Percentiles rank a stretch among this genome's conserved stretches.
Evolutionary conservation across 23 red algal species (phyloP).

Genomic region (Gracilaria domingensis): DNA sequence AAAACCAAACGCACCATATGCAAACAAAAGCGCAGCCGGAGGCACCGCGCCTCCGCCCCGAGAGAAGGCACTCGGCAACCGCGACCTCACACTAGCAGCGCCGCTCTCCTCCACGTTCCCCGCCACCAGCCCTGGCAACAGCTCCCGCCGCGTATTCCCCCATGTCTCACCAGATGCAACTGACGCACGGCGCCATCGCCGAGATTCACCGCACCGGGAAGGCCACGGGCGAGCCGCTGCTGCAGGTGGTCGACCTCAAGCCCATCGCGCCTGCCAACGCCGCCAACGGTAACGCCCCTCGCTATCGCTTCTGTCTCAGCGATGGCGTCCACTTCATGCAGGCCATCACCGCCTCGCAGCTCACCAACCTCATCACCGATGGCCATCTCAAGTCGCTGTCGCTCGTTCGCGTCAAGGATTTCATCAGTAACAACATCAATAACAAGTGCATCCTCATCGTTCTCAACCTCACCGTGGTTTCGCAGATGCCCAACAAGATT

Average conservation of each 20-base stretch:
- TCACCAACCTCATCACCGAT: constrained; percentile 80
- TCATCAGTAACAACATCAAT: constrained; percentile 83
- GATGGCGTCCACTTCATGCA: constrained; percentile 88
- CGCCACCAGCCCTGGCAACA: background rate
- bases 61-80: too few species aligned
- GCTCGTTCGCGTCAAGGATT: constrained; percentile 87
- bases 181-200: constrained; percentile 63
- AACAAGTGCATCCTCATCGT: constrained; percentile 86
- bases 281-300: constrained; percentile 53
- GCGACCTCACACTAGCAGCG: too few species aligned
- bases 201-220: constrained; percentile 64
- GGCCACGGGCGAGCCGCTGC: constrained; percentile 40
- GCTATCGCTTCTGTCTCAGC: constrained; percentile 82
- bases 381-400: constrained; percentile 67
- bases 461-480: constrained; percentile 87
- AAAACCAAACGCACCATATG: background rate
- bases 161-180: background rate
- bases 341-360: constrained; percentile 90
- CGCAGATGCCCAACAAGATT: constrained; percentile 60
- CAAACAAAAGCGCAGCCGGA: background rate
- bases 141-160: background rate
- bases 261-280: constrained; percentile 47
- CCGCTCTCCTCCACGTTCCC: too few species aligned
- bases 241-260: constrained; percentile 86
- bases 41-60: too few species aligned